Evolutionary conservation across 2,329 filamentous ascomycete species (phyloP).

Genomic region (Penicillium sp.): DNA sequence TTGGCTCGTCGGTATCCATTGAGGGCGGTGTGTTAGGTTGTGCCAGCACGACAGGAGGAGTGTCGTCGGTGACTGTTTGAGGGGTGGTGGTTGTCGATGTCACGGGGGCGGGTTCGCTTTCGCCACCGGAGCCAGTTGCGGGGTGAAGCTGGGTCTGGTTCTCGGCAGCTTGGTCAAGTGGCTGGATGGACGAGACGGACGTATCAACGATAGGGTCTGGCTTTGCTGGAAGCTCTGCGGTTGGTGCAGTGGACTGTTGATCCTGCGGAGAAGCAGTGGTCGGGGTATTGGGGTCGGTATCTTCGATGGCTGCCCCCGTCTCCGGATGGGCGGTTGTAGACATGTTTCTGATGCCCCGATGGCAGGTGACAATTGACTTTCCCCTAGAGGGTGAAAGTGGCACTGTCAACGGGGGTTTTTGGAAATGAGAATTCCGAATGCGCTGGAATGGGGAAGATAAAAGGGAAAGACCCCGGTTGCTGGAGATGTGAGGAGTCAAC

Average conservation of each 20-base stretch:
- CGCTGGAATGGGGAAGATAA: conserved; percentile 1
- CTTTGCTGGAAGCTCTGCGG: conserved; percentile 3
- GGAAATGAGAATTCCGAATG: neutral
- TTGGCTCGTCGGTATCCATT: conserved; percentile 26
- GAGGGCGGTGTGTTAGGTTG: conserved; percentile 16
- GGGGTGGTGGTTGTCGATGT: conserved; percentile 13
- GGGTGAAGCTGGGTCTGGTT: conserved; percentile 20
- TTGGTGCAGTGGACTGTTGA: conserved; percentile 8
- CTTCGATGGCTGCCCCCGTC: conserved; percentile 20
- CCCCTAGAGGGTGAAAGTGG: no score
- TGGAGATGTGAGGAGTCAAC: conserved; percentile 26
- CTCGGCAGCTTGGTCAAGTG: conserved; percentile 12
- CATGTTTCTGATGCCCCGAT: conserved; percentile 20
- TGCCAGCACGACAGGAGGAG: conserved; percentile 14
- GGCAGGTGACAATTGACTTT: conserved; percentile 16
- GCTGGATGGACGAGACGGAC: conserved; percentile 10
- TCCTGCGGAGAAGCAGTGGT: conserved; percentile 15
- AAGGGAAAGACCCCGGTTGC: conserved; percentile 10
- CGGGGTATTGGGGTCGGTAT: conserved; percentile 15
- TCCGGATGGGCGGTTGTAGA: conserved; percentile 27
- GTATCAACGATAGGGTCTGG: conserved; percentile 14
- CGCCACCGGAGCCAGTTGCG: conserved; percentile 21
- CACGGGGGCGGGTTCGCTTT: conserved; percentile 21
- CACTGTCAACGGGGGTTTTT: neutral
- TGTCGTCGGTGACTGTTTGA: conserved; percentile 13